phyloP scores from a whole-genome alignment of 1,139 yeast species.

The Debaryomyces sp. region DNA sequence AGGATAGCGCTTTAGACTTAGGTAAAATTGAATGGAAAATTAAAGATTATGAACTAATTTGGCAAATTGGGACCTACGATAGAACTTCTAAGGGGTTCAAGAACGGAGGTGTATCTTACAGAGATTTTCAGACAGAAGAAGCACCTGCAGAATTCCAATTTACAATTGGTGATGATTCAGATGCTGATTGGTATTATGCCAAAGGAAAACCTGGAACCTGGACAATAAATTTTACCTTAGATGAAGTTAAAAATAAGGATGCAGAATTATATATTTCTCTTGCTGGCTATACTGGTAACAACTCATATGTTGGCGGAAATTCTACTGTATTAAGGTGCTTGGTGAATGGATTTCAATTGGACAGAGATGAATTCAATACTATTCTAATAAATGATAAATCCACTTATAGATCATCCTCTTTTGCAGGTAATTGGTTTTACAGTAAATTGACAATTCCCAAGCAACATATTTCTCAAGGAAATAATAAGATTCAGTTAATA shows the following conservation, averaged over 20 bases:
- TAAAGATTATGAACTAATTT: slow-evolving; percentile 9
- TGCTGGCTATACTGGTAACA: slow-evolving; percentile 13
- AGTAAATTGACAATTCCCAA: slow-evolving; percentile 7
- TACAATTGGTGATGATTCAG: slow-evolving; percentile 11
- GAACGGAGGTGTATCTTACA: slow-evolving; percentile 10
- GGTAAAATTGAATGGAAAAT: slow-evolving; percentile 8
- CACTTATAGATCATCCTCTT: slow-evolving; percentile 16
- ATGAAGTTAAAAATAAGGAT: slow-evolving; percentile 6
- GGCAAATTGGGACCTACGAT: slow-evolving; percentile 15
- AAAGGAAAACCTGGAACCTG: slow-evolving; percentile 16
- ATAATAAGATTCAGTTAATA: slow-evolving; percentile 8
- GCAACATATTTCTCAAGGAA: slow-evolving; percentile 8
- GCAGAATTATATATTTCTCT: slow-evolving; percentile 11
- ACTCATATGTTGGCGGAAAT: slow-evolving; percentile 11
- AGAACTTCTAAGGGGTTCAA: slow-evolving; percentile 14
- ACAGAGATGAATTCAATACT: slow-evolving; percentile 10
- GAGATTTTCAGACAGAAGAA: slow-evolving; percentile 12
- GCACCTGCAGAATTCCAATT: slow-evolving; percentile 14
- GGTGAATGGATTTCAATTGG: slow-evolving; percentile 9
- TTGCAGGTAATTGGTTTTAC: slow-evolving; percentile 16
- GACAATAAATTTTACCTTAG: slow-evolving; percentile 13
- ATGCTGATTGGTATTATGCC: slow-evolving; percentile 14
- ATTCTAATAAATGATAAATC: slow-evolving; percentile 13
- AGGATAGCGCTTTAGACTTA: background rate
- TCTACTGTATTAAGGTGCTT: slow-evolving; percentile 9